Conservation (phyloP, 2,329 filamentous ascomycete genomes). For the Phaeosphaeriaceae sp. region DNA sequence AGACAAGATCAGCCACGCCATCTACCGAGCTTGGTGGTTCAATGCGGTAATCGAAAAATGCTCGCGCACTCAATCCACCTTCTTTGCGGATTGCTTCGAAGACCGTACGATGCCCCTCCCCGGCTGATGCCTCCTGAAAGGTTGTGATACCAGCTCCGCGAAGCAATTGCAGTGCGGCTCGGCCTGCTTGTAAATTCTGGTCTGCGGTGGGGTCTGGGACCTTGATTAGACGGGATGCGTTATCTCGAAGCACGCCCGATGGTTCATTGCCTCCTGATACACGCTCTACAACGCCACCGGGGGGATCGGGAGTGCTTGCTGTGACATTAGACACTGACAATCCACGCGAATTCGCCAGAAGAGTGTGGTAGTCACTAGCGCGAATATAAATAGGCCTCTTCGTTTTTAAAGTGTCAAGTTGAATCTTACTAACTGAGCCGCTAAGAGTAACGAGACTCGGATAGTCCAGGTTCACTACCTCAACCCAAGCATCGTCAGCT, state of each 20-base stretch:
- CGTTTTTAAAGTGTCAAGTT: background rate
- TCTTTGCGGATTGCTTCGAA: background rate
- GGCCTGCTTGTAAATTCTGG: constrained; percentile 1
- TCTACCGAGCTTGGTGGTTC: constrained; percentile 1
- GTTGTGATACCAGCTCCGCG: constrained; percentile 6
- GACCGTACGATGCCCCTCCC: background rate
- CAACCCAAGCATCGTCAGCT: constrained; percentile 2
- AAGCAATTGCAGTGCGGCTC: constrained; percentile 2
- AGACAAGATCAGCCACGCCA: constrained; percentile 4
- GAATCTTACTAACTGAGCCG: background rate
- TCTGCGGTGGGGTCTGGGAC: constrained; percentile 2
- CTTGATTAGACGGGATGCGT: background rate
- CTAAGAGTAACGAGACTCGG: constrained; percentile 2
- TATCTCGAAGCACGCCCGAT: constrained; percentile 5
- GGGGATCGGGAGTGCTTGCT: constrained; percentile 1
- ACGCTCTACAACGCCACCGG: background rate
- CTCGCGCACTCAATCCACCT: constrained; percentile 3
- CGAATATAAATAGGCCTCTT: background rate
- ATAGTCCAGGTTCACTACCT: constrained; percentile 10
- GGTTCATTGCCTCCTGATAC: constrained; percentile 4
- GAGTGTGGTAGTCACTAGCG: constrained; percentile 4
- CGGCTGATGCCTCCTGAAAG: constrained; percentile 4
- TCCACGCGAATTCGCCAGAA: background rate
- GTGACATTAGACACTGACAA: constrained; percentile 6
- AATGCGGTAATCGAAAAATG: constrained; percentile 6